Conservation (phyloP, 2,329 filamentous ascomycete species). For the Rhynchosporium graminicola region DNA sequence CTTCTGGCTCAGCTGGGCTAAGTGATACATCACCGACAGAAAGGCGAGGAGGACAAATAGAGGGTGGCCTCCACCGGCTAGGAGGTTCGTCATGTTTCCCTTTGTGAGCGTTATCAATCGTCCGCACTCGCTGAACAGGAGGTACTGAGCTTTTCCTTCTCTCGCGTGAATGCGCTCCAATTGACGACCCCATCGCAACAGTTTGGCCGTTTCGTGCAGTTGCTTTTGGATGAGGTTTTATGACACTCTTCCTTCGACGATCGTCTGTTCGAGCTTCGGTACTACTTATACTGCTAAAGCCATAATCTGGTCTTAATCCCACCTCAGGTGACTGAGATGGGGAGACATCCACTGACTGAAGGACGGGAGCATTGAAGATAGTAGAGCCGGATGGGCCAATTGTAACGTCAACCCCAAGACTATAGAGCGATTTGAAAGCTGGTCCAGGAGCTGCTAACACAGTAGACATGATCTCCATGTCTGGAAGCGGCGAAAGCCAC, state of each 20-base stretch:
- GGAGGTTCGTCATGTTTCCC: constrained; percentile 19
- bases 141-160: constrained; percentile 25
- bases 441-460: neutral
- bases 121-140: constrained; percentile 23
- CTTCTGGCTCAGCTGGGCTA: constrained; percentile 15
- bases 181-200: constrained; percentile 26
- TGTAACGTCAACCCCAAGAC: constrained; percentile 31
- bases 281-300: constrained; percentile 11
- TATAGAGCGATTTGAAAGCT: constrained; percentile 28
- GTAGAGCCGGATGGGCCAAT: constrained; percentile 17
- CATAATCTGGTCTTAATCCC: constrained; percentile 7
- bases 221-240: constrained; percentile 29
- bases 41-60: constrained; percentile 25
- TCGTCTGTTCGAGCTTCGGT: neutral
- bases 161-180: constrained; percentile 26
- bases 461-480: constrained; percentile 21
- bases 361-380: constrained; percentile 9
- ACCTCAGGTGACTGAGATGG: constrained; percentile 10
- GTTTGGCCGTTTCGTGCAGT: constrained; percentile 23
- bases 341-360: constrained; percentile 3
- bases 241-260: constrained; percentile 21
- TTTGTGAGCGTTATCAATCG: constrained; percentile 30
- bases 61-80: constrained; percentile 26
- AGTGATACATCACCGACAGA: constrained; percentile 19
- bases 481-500: constrained; percentile 36